A percentile compares a stretch with the other conserved stretches of the same genome.
Conservation (phyloP, 108 stramenopile species). For the Hondaea fermentalgiana region DNA sequence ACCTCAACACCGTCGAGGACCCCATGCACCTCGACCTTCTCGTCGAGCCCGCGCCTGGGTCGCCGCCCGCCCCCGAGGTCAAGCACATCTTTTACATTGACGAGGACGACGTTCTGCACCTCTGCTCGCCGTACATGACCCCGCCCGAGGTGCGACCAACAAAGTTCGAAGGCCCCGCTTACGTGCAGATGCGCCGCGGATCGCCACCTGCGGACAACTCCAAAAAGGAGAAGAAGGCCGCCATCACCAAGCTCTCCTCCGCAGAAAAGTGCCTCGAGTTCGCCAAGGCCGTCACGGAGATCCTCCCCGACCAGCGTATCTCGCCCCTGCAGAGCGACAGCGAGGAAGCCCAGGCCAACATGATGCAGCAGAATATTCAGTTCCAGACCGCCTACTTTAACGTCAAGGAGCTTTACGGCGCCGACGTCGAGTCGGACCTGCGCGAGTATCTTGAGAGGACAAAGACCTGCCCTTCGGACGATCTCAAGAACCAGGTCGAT, state of each 20-base stretch:
- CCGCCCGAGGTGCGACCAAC: not conserved
- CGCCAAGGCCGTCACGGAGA: not conserved
- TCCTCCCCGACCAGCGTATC: not conserved
- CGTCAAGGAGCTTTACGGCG: not conserved
- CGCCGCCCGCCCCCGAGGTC: not conserved
- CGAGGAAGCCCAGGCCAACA: not conserved
- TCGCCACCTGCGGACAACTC: not conserved
- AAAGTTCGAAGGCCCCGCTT: not conserved
- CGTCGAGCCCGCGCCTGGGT: not conserved
- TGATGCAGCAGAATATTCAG: not conserved
- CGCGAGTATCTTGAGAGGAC: not conserved
- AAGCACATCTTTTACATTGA: conserved; percentile 14
- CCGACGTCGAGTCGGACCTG: not conserved
- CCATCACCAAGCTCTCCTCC: not conserved
- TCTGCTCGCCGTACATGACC: conserved; percentile 6
- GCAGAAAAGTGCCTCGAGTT: conserved; percentile 14
- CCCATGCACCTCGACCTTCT: not conserved
- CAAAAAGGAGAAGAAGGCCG: not conserved
- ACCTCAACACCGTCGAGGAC: not conserved
- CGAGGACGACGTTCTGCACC: not conserved
- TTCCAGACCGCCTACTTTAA: not conserved
- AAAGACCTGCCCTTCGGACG: not conserved
- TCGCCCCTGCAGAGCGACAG: not conserved
- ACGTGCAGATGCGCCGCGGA: not conserved
- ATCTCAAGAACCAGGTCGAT: not conserved